A percentile compares a stretch with the other conserved stretches of the same genome.
Evolutionary conservation across 2,329 filamentous ascomycete genomes (phyloP).

Genomic region (Pseudogymnoascus sp.): DNA sequence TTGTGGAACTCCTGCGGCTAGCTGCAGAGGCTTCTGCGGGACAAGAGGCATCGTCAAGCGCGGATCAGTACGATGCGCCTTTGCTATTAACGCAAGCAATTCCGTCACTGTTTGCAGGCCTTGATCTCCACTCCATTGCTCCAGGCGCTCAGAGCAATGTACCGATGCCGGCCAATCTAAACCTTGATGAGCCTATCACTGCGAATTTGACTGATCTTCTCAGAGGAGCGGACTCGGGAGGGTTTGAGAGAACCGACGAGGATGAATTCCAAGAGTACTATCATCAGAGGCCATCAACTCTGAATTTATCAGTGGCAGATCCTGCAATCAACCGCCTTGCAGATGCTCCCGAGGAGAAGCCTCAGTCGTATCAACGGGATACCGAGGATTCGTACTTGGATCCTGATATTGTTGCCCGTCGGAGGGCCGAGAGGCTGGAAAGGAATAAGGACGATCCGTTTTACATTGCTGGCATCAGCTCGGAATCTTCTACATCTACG

Average conservation of each 20-base stretch:
- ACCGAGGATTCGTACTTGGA: conserved; percentile 62
- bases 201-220: conserved; percentile 62
- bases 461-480: conserved; percentile 62
- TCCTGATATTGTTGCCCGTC: conserved; percentile 63
- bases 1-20: conserved; percentile 80
- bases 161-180: conserved; percentile 65
- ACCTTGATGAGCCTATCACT: conserved; percentile 79
- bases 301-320: conserved; percentile 38
- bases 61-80: conserved; percentile 59
- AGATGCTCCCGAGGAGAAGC: conserved; percentile 39
- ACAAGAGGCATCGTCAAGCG: conserved; percentile 52
- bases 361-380: conserved; percentile 51
- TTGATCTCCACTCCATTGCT: conserved; percentile 89
- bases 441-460: conserved; percentile 91
- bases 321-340: conserved; percentile 50
- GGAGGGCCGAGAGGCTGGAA: conserved; percentile 70
- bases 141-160: conserved; percentile 77
- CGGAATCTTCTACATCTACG: conserved; percentile 57
- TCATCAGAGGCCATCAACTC: conserved; percentile 46
- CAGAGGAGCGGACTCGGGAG: conserved; percentile 43
- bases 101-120: conserved; percentile 75
- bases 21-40: conserved; percentile 72
- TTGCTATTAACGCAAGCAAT: conserved; percentile 85
- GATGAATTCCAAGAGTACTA: conserved; percentile 65
- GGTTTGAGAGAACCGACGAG: conserved; percentile 45